Evolutionary conservation across 768 basidiomycete species (phyloP), one percentile per base, ranked within the genome.

Genomic region (Grammothele lineata): DNA sequence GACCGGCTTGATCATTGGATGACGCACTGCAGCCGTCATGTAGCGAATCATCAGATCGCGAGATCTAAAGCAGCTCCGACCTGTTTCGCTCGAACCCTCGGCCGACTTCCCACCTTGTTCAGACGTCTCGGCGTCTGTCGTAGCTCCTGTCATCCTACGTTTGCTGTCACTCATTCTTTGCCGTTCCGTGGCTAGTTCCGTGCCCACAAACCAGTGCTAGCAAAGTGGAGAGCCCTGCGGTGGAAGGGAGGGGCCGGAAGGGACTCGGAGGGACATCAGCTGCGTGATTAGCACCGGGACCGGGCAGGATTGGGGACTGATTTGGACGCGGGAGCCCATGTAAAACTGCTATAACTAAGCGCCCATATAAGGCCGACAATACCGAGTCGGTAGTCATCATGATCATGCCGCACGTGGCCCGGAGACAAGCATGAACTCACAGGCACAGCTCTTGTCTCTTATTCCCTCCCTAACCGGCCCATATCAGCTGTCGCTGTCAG

Each of bases 361-460:
- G 55, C 55, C 55, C 55, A 57, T 57, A 57, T 53, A 48, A 39
- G 51, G 55, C 43, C 48, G 50, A 52, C 37, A 25, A 47, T 52
- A 52, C 50, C 50, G 51, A 53, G 38, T 45, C 46, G 52, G 40
- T 49, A 41, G 40, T 48, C 48, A 53, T 45, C 52, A 53, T 25
- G 22, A 43, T 43, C 32, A 27, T 27, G 27, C 26, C 37, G 43
- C 52, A 45, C 47, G 47, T 49, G 51, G 38, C 37, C 30, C 30
- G 22, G 32, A 39, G 43, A 23, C 42, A 47, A 45, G 40, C 26
- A 55, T 57, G 51, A 50, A 53, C 37, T 51, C 66, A 66, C 59
- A 66, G 65, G 65, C 56, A 48, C 55, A 45, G 48, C 49, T 38
- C 42, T 55, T 43, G 45, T 40, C 41, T 44, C 42, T 43, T 38